A percentile compares a stretch with the other conserved stretches of the same genome.
Conservation (phyloP, 2,329 filamentous ascomycete genomes). For the Apiospora saccharicola region DNA sequence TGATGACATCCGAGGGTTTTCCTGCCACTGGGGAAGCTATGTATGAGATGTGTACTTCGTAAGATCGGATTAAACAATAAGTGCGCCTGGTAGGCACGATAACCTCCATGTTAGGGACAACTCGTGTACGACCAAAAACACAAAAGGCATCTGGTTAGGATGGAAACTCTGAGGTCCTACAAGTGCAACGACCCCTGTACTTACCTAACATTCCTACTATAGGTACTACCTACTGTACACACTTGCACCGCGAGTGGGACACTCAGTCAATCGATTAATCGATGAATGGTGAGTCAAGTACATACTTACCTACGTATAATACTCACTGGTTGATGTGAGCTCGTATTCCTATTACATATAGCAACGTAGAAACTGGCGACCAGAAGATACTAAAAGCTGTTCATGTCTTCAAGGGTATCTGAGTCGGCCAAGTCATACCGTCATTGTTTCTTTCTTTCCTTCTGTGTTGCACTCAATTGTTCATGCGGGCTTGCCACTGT, state of each 20-base stretch:
- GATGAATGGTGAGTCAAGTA: no score
- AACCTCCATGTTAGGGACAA: no score
- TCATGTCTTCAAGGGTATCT: not conserved
- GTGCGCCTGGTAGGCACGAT: not conserved
- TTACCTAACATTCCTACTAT: no score
- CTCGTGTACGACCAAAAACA: no score
- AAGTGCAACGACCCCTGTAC: no score
- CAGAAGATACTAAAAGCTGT: not conserved
- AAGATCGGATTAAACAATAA: not conserved
- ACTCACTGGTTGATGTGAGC: not conserved
- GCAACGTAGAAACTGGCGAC: not conserved
- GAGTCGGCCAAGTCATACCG: not conserved
- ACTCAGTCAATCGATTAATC: no score
- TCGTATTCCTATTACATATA: not conserved
- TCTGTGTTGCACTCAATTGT: not conserved
- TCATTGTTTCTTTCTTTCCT: not conserved
- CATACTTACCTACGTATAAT: no score
- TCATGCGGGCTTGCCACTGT: not conserved
- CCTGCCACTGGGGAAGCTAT: not conserved
- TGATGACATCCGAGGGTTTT: constrained; percentile 16
- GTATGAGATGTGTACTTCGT: not conserved
- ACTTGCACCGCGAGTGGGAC: no score
- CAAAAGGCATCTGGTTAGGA: no score
- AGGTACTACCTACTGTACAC: no score
- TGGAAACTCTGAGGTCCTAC: no score